Base-by-base conservation (phyloP, 164 flowering plant species). In the Tetrastigma voinierianum region DNA sequence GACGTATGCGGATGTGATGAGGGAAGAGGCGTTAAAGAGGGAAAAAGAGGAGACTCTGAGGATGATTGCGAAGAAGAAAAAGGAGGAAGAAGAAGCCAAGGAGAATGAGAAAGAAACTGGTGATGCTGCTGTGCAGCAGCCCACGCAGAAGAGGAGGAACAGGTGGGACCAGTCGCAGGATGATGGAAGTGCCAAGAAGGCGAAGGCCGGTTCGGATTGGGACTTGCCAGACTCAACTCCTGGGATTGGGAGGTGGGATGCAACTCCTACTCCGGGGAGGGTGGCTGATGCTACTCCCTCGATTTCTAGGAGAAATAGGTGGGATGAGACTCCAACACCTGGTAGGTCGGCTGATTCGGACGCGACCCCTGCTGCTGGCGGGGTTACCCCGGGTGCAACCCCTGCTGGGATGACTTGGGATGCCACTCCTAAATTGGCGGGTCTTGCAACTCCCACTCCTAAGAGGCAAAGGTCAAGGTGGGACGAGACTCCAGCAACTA, bases 301-400 rank as follows among this genome's bases (percentile, higher is more conserved):
- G 0, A 13, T 82, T 9, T 83, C 87, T 0, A 74, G 96, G 71
- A 80, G 90, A 68, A 95, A 95, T 62, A 72, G 99, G 52, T 95
- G 99, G 99, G 99, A 95, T 72, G 99, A 95, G 83, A 95, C 99
- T 0, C 99, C 99, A 0, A 95, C 99, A 0, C 99, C 98, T 10
- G 99, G 99, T 0, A 74, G 99, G 1, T 43, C 92, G 54, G 91
- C 81, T 48, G 98, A 95, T 79, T 76, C 93, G 0, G 99, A 95
- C 79, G 91, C 93, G 0, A 92, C 99, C 2, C 99, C 98, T 0
- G 82, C 84, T 64, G 88, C 82, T 58, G 97, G 94, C 52, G 98
- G 91, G 2, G 92, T 52, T 8, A 91, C 98, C 17, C 97, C 98
- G 14, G 98, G 99, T 2, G 97, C 97, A 0, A 95, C 99, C 8